Conservation (phyloP, 2,329 filamentous ascomycete species). For the Botrytis byssoidea region DNA sequence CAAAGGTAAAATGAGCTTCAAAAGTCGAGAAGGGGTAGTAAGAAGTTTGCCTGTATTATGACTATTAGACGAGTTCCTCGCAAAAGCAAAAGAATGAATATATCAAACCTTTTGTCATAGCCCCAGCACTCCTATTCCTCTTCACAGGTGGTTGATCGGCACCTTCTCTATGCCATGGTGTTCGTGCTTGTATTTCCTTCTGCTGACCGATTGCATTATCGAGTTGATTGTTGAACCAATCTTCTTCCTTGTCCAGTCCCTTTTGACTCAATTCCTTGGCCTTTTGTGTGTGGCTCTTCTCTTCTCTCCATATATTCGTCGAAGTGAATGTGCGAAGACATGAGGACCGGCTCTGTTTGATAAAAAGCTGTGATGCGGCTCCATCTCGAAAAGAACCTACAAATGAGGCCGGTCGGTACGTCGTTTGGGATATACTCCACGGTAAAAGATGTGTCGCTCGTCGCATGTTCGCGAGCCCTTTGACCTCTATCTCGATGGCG, state of each 20-base stretch:
- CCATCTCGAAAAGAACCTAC: conserved; percentile 2
- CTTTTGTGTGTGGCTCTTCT: conserved; percentile 21
- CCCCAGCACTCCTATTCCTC: conserved; percentile 45
- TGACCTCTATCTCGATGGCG: not conserved
- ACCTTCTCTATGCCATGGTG: conserved; percentile 66
- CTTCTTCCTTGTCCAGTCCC: conserved; percentile 38
- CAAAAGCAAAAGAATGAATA: not conserved
- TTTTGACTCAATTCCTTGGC: conserved; percentile 32
- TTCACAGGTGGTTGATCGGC: conserved; percentile 56
- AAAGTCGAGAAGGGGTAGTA: conserved; percentile 58
- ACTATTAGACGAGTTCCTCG: not conserved
- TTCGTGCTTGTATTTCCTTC: conserved; percentile 56
- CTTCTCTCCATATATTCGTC: not conserved
- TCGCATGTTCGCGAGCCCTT: conserved; percentile 7
- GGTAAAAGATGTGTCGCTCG: conserved; percentile 18
- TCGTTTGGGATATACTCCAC: conserved; percentile 7
- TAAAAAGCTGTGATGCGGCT: conserved; percentile 2
- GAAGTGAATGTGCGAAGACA: conserved; percentile 7
- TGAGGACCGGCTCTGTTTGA: not conserved
- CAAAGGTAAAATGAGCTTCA: conserved; percentile 26
- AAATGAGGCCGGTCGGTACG: not conserved
- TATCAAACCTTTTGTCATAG: conserved; percentile 61
- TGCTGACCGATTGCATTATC: conserved; percentile 43
- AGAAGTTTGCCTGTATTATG: conserved; percentile 65
- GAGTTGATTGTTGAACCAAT: conserved; percentile 40